A percentile compares a stretch with the other conserved stretches of the same genome.
Conservation (phyloP, 129 eudicot species). For the Flaveria brownii region DNA sequence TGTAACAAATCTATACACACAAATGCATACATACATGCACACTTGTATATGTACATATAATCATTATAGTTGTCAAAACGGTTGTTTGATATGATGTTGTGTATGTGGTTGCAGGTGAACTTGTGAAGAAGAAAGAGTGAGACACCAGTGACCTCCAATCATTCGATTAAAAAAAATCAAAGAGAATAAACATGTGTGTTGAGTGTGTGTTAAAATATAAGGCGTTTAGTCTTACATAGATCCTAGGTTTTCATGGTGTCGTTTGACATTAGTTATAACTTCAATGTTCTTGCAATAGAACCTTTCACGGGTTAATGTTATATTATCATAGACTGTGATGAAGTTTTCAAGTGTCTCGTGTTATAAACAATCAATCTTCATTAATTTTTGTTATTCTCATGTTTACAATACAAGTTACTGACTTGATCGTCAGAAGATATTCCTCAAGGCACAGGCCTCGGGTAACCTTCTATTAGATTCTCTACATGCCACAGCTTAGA, state of each 20-base stretch:
- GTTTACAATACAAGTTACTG: neutral
- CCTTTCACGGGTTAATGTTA: constrained; percentile 31
- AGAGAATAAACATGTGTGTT: constrained; percentile 27
- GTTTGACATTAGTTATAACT: constrained; percentile 5
- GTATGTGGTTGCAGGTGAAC: constrained; percentile 33
- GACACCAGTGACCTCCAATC: constrained; percentile 2
- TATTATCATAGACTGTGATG: constrained; percentile 15
- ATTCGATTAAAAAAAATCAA: constrained; percentile 5
- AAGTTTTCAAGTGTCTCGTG: constrained; percentile 33
- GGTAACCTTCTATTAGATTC: neutral
- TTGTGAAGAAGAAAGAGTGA: constrained; percentile 34
- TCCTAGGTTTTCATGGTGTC: constrained; percentile 19
- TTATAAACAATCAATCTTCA: neutral
- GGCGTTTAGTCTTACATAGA: constrained; percentile 16
- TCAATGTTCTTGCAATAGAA: constrained; percentile 16
- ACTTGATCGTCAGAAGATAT: neutral
- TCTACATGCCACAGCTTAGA: neutral
- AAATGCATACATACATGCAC: neutral
- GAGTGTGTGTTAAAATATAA: neutral
- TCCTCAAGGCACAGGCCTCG: neutral
- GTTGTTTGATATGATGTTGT: constrained; percentile 20
- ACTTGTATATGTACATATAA: neutral
- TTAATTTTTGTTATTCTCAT: neutral
- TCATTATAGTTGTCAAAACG: constrained; percentile 1
- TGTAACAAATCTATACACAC: constrained; percentile 41